Evolutionary conservation across 2,329 filamentous ascomycete species (phyloP), one percentile per base, ranked within the genome.

Genomic region (Cryphonectria naterciae): DNA sequence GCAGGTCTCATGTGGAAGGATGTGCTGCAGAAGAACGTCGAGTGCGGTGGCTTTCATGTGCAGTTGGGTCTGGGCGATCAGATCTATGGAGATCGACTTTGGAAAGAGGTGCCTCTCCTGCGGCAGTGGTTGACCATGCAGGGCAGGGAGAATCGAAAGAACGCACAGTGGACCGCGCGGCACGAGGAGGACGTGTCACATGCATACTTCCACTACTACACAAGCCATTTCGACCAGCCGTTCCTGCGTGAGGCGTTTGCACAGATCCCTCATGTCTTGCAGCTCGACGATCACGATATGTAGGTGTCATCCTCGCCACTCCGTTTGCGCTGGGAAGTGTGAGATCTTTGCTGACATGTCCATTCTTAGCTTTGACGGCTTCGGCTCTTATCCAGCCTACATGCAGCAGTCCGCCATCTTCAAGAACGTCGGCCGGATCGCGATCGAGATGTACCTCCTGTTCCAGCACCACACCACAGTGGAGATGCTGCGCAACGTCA

Each of bases 1-100:
- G 88, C 97, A 1, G 93, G 95, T 0, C 93, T 96, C 78, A 97
- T 99, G 95, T 99, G 96, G 96, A 98, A 98, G 78, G 96, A 99
- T 77, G 95, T 99, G 39, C 86, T 99, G 78, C 94, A 98, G 81
- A 98, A 98, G 85, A 97, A 99, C 77, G 90, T 95, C 39, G 96
- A 99, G 76, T 97, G 95, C 75, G 94, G 95, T 69, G 96, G 96
- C 1, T 99, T 98, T 80, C 96, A 99, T 77, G 91, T 93, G 8
- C 96, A 99, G 78, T 85, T 99, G 10, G 96, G 95, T 19, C 84
- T 98, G 5, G 96, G 96, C 69, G 93, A 96, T 72, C 96, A 99
- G 79, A 97, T 99, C 67, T 98, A 97, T 78, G 96, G 94, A 1
- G 96, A 99, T 80, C 87, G 96, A 46, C 83, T 99, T 74, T 99